Base-by-base conservation (phyloP, 2,329 filamentous ascomycete genomes). In the Dactylellina sp. region DNA sequence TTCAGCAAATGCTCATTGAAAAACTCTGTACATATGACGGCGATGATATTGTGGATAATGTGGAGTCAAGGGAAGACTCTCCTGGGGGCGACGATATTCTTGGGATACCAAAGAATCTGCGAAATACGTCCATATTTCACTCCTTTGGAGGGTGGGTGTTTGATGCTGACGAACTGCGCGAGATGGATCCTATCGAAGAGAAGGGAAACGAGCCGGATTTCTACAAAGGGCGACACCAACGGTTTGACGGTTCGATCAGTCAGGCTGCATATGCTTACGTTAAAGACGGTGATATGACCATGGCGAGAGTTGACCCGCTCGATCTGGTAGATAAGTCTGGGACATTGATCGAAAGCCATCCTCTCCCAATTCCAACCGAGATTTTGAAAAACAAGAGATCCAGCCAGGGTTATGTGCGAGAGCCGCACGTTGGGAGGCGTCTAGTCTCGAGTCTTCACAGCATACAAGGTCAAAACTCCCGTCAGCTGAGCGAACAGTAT, bases 101-200 rank as follows among this genome's bases (percentile, higher is more conserved):
- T 18, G 24, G 32, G 28, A 11, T 40, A 14, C 16, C 44, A 9
- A 53, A 25, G 20, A 25, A 53, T 37, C 25, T 37, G 2, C 46
- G 61, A n/a, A 61, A 61, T 24, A 74, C 68, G 3, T 65, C 68
- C 7, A 52, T 65, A 0, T 74, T 55, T 14, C 60, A 53, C 18
- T 66, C 68, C 6, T 74, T 66, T 22, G 68, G 65, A 44, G 68
- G 68, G 7, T 74, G 68, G 68, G 60, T 53, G 3, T 74, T 74
- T 16, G 55, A 65, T 18, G 20, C 68, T 42, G 60, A 74, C 11
- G 60, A 74, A 14, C 22, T 65, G 14, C 49, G 61, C 20, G 40
- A 49, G 37, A 74, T 74, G 68, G 61, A 74, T 55, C 68, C 68
- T 2, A 74, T 53, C 2, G 60, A 65, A 16, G 53, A 53, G 11